Evolutionary conservation across 371 early-diverging fungal species (phyloP), one percentile per base, ranked within the genome.

Genomic region (Phascolomyces articulosus): DNA sequence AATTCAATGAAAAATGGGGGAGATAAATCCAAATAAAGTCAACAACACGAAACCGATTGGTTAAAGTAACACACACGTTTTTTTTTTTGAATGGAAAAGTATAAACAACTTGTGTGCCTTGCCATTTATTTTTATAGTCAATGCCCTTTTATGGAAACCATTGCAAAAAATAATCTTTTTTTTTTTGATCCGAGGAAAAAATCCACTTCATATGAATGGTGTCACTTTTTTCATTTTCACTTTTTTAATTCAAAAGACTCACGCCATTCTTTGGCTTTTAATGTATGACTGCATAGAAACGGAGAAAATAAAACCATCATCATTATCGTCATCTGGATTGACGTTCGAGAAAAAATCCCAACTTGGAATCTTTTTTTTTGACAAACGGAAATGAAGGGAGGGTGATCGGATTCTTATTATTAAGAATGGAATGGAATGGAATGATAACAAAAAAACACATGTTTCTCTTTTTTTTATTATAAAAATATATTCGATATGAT

Each of bases 151-250:
- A 8, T 31, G 56, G 38, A 27, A 9, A 24, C 9, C 56, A 27
- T 55, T 28, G 56, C 56, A 55, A 55, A 55, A 31, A 55, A 55
- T 51, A 51, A 51, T 51, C 15, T 51, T 51, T 10, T 44, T 34
- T 34, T 44, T 15, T n/a, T 44, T 44, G 44, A 44, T 44, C 44
- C 8, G 38, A 38, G 38, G 38, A 38, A 38, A n/a, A n/a, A n/a
- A n/a, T n/a, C n/a, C n/a, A n/a, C n/a, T n/a, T n/a, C 38, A 38
- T 13, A 44, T n/a, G 24, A 11, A 51, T 51, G 26, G 51, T 24
- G 24, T 51, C 51, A 20, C 21, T 51, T 51, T 51, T n/a, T n/a
- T n/a, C n/a, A n/a, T n/a, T n/a, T 51, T 51, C 24, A 23, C 21
- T n/a, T 7, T n/a, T 24, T 10, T n/a, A 3, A 23, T 51, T 24